Conservation (phyloP, 2,329 filamentous ascomycete species). For the Aphanoascus verrucosus region DNA sequence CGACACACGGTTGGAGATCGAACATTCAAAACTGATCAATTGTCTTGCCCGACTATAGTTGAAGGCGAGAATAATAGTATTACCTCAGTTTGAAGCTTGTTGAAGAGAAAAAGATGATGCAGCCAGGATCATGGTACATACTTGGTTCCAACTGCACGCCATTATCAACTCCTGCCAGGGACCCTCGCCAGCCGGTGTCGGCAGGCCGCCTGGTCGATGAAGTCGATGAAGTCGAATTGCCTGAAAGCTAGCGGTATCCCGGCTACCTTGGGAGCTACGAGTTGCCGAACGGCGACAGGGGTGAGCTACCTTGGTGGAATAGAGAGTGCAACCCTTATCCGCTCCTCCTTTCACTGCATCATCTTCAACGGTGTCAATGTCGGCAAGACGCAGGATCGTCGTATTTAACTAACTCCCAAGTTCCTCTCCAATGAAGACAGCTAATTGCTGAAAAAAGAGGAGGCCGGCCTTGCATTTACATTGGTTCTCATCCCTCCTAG, state of each 20-base stretch:
- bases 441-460: not conserved
- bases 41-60: too few relatives aligned
- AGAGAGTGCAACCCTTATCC: not conserved
- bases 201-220: too few relatives aligned
- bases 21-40: too few relatives aligned
- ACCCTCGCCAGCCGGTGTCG: too few relatives aligned
- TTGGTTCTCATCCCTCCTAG: not conserved
- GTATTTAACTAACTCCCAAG: not conserved
- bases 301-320: conserved; percentile 6
- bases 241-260: not conserved
- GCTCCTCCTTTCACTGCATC: not conserved
- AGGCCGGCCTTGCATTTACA: not conserved
- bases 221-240: too few relatives aligned
- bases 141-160: too few relatives aligned
- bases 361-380: not conserved
- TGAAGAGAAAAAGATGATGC: too few relatives aligned
- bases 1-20: too few relatives aligned
- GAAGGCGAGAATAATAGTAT: too few relatives aligned
- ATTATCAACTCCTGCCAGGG: too few relatives aligned
- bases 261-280: not conserved
- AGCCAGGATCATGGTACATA: too few relatives aligned
- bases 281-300: not conserved
- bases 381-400: not conserved
- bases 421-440: not conserved
- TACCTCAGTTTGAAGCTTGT: too few relatives aligned